phyloP scores from a whole-genome alignment of 2,329 filamentous ascomycete species.

The Hawksworthiomyces lignivorus region DNA sequence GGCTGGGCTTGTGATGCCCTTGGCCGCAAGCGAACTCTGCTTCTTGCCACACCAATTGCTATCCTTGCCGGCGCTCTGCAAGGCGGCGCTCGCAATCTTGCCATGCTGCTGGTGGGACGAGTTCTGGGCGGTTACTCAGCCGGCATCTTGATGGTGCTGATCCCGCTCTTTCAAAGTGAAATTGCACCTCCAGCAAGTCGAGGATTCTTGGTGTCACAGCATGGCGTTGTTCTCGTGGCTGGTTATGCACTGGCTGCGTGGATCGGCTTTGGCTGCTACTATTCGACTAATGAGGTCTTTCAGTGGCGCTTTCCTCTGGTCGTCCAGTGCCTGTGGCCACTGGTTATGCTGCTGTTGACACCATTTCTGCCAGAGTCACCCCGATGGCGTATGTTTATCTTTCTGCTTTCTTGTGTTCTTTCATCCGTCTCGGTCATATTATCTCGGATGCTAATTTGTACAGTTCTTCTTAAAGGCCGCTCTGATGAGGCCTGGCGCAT shows the following conservation, averaged over 20 bases:
- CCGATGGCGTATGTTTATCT: no score
- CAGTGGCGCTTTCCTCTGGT: conserved; percentile 36
- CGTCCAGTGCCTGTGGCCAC: conserved; percentile 31
- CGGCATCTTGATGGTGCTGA: conserved; percentile 20
- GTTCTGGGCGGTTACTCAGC: conserved; percentile 34
- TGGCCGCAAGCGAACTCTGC: conserved; percentile 5
- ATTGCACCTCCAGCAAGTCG: conserved; percentile 26
- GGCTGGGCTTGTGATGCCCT: background rate
- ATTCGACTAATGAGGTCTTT: conserved; percentile 23
- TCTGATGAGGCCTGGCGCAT: conserved; percentile 4
- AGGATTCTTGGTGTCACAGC: conserved; percentile 24
- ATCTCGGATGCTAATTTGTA: no score
- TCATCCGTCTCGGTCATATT: no score
- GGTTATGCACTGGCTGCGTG: conserved; percentile 12
- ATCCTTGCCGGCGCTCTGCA: conserved; percentile 8
- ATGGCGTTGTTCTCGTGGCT: background rate
- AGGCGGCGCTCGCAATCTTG: conserved; percentile 11
- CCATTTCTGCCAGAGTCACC: conserved; percentile 6
- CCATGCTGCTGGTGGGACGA: conserved; percentile 19
- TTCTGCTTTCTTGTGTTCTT: no score
- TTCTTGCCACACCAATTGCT: conserved; percentile 1
- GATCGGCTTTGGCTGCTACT: conserved; percentile 30
- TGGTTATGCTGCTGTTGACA: conserved; percentile 22
- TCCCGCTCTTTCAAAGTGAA: conserved; percentile 20
- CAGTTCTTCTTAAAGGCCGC: no score